Conservation (phyloP, 176 grass and related monocot genomes). For the Dendrocalamus sinicus region DNA sequence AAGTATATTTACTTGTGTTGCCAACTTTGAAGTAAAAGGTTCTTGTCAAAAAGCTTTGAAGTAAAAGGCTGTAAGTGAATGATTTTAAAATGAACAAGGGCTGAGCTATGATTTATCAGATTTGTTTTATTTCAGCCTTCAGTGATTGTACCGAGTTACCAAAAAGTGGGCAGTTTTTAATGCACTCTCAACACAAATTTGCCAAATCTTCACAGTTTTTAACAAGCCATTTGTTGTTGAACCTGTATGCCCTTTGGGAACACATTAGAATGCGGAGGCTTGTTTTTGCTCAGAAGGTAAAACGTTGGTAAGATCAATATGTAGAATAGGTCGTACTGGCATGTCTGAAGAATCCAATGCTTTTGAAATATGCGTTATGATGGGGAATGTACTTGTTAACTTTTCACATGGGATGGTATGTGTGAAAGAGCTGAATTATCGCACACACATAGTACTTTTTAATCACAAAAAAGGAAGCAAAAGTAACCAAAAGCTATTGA, state of each 20-base stretch:
- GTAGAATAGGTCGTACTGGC: not conserved
- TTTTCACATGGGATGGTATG: not conserved
- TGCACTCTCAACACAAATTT: not conserved
- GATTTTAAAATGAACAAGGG: not conserved
- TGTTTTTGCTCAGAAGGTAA: not conserved
- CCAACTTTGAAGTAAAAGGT: not conserved
- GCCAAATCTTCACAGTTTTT: not conserved
- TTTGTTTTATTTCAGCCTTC: not conserved
- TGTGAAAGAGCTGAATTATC: slow-evolving; percentile 1
- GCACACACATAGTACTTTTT: not conserved
- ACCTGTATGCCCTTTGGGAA: not conserved
- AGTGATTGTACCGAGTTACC: not conserved
- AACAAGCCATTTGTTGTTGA: not conserved
- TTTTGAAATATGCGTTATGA: not conserved
- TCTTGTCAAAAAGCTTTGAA: not conserved
- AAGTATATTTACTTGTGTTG: not conserved
- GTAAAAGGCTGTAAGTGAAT: not conserved
- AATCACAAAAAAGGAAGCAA: not conserved
- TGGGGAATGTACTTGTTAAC: not conserved
- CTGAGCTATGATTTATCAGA: not conserved
- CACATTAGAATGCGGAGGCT: not conserved
- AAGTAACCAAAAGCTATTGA: not conserved
- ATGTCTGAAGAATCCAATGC: not conserved
- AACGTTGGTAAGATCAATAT: not conserved
- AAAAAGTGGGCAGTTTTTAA: not conserved